A percentile compares a stretch with the other conserved stretches of the same genome.
phyloP scores from a whole-genome alignment of 257 asterid genomes.

The Datura wrightii region DNA sequence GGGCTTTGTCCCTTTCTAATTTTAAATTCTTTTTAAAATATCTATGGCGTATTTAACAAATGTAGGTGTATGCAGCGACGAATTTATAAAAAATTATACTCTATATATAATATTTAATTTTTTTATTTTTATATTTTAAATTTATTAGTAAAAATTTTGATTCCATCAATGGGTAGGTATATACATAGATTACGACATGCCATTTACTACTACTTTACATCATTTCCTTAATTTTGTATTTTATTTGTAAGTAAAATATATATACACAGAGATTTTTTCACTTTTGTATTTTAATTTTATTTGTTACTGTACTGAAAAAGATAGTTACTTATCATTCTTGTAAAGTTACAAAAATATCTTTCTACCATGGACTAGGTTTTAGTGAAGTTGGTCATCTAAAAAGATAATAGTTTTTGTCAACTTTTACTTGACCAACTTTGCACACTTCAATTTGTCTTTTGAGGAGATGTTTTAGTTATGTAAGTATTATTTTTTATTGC shows the following conservation, averaged over 20 bases:
- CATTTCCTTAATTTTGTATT: not conserved
- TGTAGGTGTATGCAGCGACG: not conserved
- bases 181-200: not conserved
- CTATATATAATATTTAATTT: no score
- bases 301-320: not conserved
- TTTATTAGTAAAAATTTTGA: no score
- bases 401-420: not conserved
- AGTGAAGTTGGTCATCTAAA: not conserved
- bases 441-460: not conserved
- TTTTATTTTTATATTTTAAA: no score
- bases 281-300: not conserved
- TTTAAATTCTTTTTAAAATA: no score
- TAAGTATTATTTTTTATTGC: no score
- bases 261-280: not conserved
- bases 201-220: not conserved
- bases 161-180: not conserved
- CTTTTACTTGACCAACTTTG: not conserved
- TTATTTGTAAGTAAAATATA: not conserved
- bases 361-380: not conserved
- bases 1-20: not conserved
- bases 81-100: no score
- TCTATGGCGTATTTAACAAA: not conserved
- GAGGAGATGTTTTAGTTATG: no score
- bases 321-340: not conserved
- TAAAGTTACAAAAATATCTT: constrained; percentile 1